Evolutionary conservation across 805 yeast genomes (phyloP), one percentile per base, ranked within the genome.

Genomic region (Pichia nakasei): DNA sequence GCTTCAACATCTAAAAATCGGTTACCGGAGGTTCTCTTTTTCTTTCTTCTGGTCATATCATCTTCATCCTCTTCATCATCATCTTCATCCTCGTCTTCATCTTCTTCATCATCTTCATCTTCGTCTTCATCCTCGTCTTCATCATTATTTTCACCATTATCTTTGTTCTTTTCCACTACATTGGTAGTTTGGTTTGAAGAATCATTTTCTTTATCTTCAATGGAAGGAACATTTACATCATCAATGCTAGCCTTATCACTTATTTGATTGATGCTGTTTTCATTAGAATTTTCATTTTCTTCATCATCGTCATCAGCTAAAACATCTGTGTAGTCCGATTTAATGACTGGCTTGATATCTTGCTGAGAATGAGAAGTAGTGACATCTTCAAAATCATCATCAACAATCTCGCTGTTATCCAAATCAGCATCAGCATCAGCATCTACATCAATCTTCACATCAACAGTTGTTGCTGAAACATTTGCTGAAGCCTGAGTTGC

Each of bases 1-100:
- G 97, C 98, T 70, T 93, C 97, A 43, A 93, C 95, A 85, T 93
- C 98, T 66, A 93, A 73, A 64, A 88, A 93, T 70, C 84, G 89
- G 63, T 91, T 91, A 47, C 85, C 72, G 39, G 72, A 73, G 56
- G 76, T 66, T 58, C 72, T 67, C 49, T 68, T 73, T 47, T 67
- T 67, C 39, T 67, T 64, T 37, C 72, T 68, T 5, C 69, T 70
- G n/a, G 65, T 64, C 6, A 69, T 75, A 13, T 73, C 82, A 2
- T 74, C 85, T 0, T 79, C 86, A 0, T 80, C 76, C 0, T 62
- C 76, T 0, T 71, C 76, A 0, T 73, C 79, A 1, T 73, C 80
- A 0, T 68, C 79, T 0, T 72, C 76, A 0, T 71, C 77, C 0
- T 73, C 64, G 2, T 55, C 65, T 4, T 58, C 67, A 0, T 56